Evolutionary conservation across 108 stramenopile genomes (phyloP), one percentile per base, ranked within the genome.

Genomic region (Cyclotella atomus): DNA sequence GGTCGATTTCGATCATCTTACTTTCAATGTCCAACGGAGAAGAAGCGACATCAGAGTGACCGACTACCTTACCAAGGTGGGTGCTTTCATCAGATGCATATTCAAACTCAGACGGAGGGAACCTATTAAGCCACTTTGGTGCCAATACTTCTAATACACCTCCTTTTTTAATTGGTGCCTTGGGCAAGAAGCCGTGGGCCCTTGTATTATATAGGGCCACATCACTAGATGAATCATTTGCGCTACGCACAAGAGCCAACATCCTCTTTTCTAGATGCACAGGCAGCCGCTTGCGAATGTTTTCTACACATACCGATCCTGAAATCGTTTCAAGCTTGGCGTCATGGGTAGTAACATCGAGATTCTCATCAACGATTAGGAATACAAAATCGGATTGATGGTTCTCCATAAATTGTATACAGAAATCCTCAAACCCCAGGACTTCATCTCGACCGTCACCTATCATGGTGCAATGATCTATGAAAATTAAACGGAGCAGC

Each of bases 361-460:
- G 55, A 78, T 90, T 90, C 59, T 90, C 89, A 68, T 90, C 89
- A 17, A 71, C 87, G 44, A 90, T 84, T 15, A 90, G 43, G 15
- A 90, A 49, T 50, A 90, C 70, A 20, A 70, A 70, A 38, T 75
- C 83, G 56, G 74, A 53, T 9, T 73, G 68, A 60, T 90, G 61
- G 10, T 79, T 24, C 4, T 75, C 49, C 47, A 90, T 52, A 14
- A 86, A 69, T 9, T 75, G 30, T 9, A 80, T 38, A 29, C 85
- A 73, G 12, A 73, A 70, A 28, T 87, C 79, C 32, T 55, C 73
- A 72, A 90, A 90, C 15, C 80, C 81, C 27, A 55, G 38, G 27
- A 90, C 85, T 70, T 90, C 89, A 3, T 74, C 76, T 1, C 70
- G 33, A 27, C 56, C 36, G 36, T 81, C 68, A 63, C 82, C 19